These are phyloP conservation scores for Penicillium sp. DNA, from an alignment of 2,329 filamentous ascomycete genomes.

Conservation along the genomic window DNA sequence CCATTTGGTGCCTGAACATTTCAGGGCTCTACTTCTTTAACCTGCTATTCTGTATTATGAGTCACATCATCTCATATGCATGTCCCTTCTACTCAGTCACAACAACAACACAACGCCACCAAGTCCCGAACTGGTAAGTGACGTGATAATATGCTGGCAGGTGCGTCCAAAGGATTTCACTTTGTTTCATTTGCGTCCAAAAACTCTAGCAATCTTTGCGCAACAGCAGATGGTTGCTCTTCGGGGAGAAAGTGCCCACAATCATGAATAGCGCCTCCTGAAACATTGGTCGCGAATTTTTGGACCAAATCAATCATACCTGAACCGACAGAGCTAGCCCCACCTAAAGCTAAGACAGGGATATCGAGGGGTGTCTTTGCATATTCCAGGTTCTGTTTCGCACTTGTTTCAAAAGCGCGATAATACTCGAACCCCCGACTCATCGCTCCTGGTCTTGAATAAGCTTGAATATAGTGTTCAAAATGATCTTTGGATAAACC, in stretches of 20 bases:
- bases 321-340: conserved; percentile 12
- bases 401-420: conserved; percentile 22
- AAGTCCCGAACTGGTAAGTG: too few relatives aligned
- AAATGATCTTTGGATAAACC: conserved; percentile 10
- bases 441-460: conserved; percentile 26
- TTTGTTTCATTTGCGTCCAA: conserved; percentile 5
- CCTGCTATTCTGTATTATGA: too few relatives aligned
- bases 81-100: too few relatives aligned
- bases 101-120: too few relatives aligned
- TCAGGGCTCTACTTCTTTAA: too few relatives aligned
- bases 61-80: too few relatives aligned
- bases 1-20: too few relatives aligned
- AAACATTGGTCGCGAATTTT: conserved; percentile 19
- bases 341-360: conserved; percentile 20
- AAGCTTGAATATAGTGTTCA: conserved; percentile 22
- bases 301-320: conserved; percentile 14
- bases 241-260: conserved; percentile 29
- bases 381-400: conserved; percentile 24
- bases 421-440: conserved; percentile 29
- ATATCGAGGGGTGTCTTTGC: conserved; percentile 19
- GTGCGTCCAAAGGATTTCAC: not conserved
- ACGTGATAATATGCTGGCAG: too few relatives aligned
- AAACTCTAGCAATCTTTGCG: conserved; percentile 11
- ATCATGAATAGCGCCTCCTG: conserved; percentile 21
- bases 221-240: conserved; percentile 24